Base-by-base conservation (phyloP, 2,329 filamentous ascomycete genomes). In the Arthrobotrys megalospora region DNA sequence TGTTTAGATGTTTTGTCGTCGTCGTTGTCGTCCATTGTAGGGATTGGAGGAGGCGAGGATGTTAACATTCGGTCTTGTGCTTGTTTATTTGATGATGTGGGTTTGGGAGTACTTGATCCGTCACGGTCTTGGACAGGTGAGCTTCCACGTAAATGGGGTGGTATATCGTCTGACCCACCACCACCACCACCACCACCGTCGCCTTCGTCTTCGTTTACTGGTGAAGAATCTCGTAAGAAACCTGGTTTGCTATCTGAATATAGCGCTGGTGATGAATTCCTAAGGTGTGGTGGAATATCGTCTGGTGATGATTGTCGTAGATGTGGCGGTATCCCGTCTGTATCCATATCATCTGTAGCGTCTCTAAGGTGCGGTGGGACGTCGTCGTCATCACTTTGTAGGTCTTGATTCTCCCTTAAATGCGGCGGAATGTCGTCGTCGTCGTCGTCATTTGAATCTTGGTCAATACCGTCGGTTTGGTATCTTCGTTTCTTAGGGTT, bases 141-240 rank as follows among this genome's bases (percentile, higher is more conserved):
- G 12, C 43, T 73, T 11, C 73, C 65, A 16, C 34, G 70, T 47
- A 75, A 16, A 63, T 75, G 70, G 1, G 70, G 63, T 1, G 70
- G 70, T 53, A 55, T 53, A 32, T 68, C 70, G 19, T 75, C 70
- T 4, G 70, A 67, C 12, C 41, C 55, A 8, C 21, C 32, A 32
- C 24, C 36, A n/a, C n/a, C n/a, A n/a, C n/a, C n/a, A n/a, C n/a
- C n/a, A n/a, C 41, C 55, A 8, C 21, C 32, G 19, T n/a, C 36
- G 8, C 34, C 12, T 7, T 38, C 36, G 14, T 38, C 36, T 3
- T 6, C 36, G 41, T 24, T 12, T 43, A 11, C 34, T 28, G 72
- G 72, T 4, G 72, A 34, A 10, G 72, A 77, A 41, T 63, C 60
- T 47, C 60, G 32, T 24, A 77, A 28, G 55, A 66, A 60, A 11